Percentiles rank a stretch among this genome's conserved stretches.
phyloP scores from a whole-genome alignment of 305 asterid species.

The Stenogyne calaminthoides region DNA sequence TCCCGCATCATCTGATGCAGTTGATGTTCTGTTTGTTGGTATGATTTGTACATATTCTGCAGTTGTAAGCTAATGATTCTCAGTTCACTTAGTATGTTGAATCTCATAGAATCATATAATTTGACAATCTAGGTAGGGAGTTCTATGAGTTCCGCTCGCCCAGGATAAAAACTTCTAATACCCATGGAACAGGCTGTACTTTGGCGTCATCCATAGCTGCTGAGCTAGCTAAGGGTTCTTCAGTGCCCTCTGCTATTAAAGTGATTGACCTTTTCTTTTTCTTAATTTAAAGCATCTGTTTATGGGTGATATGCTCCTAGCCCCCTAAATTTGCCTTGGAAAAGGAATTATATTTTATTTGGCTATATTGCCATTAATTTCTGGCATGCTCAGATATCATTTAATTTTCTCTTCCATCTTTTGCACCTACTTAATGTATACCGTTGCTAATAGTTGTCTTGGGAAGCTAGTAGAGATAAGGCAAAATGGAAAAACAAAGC shows the following conservation, averaged over 20 bases:
- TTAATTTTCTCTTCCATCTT: no score
- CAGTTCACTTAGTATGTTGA: constrained; percentile 6
- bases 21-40: constrained; percentile 95
- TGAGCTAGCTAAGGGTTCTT: constrained; percentile 86
- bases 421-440: no score
- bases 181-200: constrained; percentile 99
- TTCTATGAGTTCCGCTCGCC: constrained; percentile 71
- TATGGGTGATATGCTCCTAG: constrained; percentile 19
- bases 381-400: not conserved
- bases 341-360: not conserved
- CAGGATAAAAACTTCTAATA: constrained; percentile 66
- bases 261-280: constrained; percentile 41
- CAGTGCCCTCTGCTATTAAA: constrained; percentile 80
- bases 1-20: constrained; percentile 75
- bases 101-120: constrained; percentile 25
- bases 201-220: constrained; percentile 93
- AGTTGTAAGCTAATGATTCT: constrained; percentile 16
- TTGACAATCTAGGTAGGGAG: constrained; percentile 63
- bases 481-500: no score
- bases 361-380: not conserved
- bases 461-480: no score
- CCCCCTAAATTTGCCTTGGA: not conserved
- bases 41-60: constrained; percentile 33
- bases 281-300: constrained; percentile 4
- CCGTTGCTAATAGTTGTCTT: no score